A percentile compares a stretch with the other conserved stretches of the same genome.
Conservation (phyloP, 805 yeast species). For the Zygoascus tannicola region DNA sequence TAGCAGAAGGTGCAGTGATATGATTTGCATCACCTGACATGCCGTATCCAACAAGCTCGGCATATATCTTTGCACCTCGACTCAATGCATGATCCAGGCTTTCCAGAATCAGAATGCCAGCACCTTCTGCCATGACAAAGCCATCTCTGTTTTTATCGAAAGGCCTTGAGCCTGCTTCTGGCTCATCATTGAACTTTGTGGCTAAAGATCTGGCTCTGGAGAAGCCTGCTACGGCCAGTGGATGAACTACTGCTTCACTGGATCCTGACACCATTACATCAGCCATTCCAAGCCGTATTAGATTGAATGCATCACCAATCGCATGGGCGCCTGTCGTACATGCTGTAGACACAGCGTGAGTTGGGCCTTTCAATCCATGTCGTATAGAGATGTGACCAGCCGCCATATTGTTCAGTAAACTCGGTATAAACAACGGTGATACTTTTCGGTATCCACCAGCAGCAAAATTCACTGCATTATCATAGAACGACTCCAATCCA, state of each 20-base stretch:
- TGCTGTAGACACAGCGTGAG: conserved; percentile 84
- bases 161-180: conserved; percentile 69
- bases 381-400: conserved; percentile 82
- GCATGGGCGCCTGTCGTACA: conserved; percentile 96
- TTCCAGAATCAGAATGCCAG: conserved; percentile 75
- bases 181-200: conserved; percentile 51
- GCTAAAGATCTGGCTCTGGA: conserved; percentile 79
- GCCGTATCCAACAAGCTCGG: conserved; percentile 83
- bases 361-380: conserved; percentile 71
- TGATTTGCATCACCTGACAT: conserved; percentile 86
- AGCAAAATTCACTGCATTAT: conserved; percentile 46
- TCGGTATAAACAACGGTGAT: conserved; percentile 82
- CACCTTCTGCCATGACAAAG: conserved; percentile 89
- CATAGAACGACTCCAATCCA: conserved; percentile 63
- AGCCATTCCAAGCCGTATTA: conserved; percentile 70
- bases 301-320: conserved; percentile 83
- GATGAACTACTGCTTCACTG: conserved; percentile 78
- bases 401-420: conserved; percentile 82
- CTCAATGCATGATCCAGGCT: conserved; percentile 61
- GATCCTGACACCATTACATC: conserved; percentile 94
- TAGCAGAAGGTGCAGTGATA: conserved; percentile 79
- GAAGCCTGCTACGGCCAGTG: conserved; percentile 81
- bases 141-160: conserved; percentile 75
- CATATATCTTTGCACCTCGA: conserved; percentile 62
- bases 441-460: conserved; percentile 54